These are phyloP conservation scores for Microbotryum silenes-acaulis DNA, from an alignment of 1,284 basidiomycete genomes.

Conservation along the genomic window DNA sequence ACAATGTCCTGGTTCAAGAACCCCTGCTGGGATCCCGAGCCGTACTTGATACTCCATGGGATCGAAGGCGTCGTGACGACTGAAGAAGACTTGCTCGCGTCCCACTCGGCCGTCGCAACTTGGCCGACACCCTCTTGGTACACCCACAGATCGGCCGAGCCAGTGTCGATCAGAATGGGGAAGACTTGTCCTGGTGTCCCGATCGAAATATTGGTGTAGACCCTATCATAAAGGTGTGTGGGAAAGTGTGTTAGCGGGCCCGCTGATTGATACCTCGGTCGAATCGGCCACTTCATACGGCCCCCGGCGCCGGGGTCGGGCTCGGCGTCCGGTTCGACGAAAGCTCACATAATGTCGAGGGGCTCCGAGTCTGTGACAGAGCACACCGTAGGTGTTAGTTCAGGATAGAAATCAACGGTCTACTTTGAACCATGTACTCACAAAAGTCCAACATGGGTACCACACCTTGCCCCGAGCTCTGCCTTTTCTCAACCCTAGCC, in stretches of 20 bases:
- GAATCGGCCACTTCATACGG: background rate
- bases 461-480: background rate
- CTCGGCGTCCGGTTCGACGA: background rate
- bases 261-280: background rate
- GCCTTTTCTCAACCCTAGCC: background rate
- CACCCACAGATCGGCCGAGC: slow-evolving; percentile 3
- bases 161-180: slow-evolving; percentile 2
- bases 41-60: background rate
- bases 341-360: slow-evolving; percentile 13
- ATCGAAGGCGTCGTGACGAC: background rate
- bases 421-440: background rate
- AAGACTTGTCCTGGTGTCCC: slow-evolving; percentile 1
- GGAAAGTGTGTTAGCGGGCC: background rate
- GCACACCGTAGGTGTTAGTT: background rate
- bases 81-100: background rate
- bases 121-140: background rate
- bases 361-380: slow-evolving; percentile 3
- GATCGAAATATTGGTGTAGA: background rate
- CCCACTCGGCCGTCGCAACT: background rate
- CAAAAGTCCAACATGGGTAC: slow-evolving; percentile 6
- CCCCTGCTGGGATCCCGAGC: slow-evolving; percentile 10
- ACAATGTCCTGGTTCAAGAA: slow-evolving; percentile 13
- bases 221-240: background rate
- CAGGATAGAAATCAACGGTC: background rate
- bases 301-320: background rate